phyloP scores from a whole-genome alignment of 2,329 filamentous ascomycete genomes.

The Aspergillus intermedius region DNA sequence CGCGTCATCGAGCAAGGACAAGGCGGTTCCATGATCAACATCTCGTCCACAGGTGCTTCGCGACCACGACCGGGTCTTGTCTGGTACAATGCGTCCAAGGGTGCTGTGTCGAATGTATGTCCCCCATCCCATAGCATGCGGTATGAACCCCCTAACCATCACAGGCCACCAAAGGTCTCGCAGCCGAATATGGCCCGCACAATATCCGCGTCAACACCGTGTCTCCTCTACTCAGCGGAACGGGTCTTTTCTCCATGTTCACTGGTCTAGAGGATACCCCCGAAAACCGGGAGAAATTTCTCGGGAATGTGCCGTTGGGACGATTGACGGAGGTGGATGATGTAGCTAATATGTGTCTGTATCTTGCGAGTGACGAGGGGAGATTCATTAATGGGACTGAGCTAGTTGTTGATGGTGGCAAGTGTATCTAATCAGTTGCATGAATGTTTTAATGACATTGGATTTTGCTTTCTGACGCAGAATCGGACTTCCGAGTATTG shows the following conservation, averaged over 20 bases:
- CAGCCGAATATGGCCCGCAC: constrained; percentile 63
- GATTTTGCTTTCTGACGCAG: too few relatives aligned
- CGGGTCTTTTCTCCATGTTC: constrained; percentile 51
- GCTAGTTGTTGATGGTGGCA: constrained; percentile 57
- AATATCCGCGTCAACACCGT: constrained; percentile 46
- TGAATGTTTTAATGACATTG: not conserved
- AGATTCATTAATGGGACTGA: constrained; percentile 67
- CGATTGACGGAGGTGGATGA: constrained; percentile 47
- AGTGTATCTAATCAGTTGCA: constrained; percentile 25
- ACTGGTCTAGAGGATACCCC: constrained; percentile 39
- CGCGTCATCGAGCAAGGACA: constrained; percentile 32
- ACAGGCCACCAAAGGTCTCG: constrained; percentile 60
- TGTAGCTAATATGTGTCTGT: constrained; percentile 64
- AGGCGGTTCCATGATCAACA: constrained; percentile 40
- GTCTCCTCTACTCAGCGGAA: constrained; percentile 55
- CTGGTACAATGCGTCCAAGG: constrained; percentile 43
- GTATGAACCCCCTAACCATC: constrained; percentile 4
- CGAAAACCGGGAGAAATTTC: constrained; percentile 40
- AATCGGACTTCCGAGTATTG: too few relatives aligned
- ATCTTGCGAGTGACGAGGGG: constrained; percentile 64
- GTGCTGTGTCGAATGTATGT: constrained; percentile 38
- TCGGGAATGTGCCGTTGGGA: constrained; percentile 40
- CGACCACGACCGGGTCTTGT: constrained; percentile 39
- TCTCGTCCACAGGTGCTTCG: constrained; percentile 38
- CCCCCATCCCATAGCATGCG: not conserved